A percentile compares a stretch with the other conserved stretches of the same genome.
phyloP scores from a whole-genome alignment of 176 grass and related monocot genomes.

The Phragmites australis region DNA sequence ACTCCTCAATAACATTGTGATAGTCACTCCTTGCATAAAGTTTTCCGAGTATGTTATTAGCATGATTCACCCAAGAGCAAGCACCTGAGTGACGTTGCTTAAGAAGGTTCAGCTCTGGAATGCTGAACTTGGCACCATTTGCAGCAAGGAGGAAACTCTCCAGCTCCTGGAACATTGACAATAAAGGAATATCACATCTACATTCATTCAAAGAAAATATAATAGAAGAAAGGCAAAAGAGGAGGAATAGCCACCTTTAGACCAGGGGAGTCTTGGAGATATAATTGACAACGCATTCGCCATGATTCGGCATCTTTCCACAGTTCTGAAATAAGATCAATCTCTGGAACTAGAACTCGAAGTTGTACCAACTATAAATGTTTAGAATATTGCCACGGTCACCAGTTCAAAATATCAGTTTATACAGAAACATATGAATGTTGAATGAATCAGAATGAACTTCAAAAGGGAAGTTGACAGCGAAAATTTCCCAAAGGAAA shows the following conservation, averaged over 20 bases:
- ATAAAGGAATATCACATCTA: conserved; percentile 24
- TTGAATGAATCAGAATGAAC: conserved; percentile 33
- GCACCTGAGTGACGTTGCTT: conserved; percentile 55
- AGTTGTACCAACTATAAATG: conserved; percentile 66
- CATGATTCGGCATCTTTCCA: conserved; percentile 81
- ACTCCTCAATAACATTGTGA: conserved; percentile 59
- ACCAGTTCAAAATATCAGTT: conserved; percentile 2
- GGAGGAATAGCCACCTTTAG: conserved; percentile 60
- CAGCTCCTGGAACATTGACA: conserved; percentile 63
- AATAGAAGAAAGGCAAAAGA: conserved; percentile 8
- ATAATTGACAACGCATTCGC: conserved; percentile 64
- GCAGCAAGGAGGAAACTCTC: conserved; percentile 59
- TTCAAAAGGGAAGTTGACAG: conserved; percentile 26
- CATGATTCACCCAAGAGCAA: conserved; percentile 63
- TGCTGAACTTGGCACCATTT: conserved; percentile 62
- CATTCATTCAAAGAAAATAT: conserved; percentile 13
- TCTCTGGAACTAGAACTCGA: conserved; percentile 62
- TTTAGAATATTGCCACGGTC: conserved; percentile 36
- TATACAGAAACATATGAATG: conserved; percentile 38
- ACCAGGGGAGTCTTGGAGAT: conserved; percentile 47
- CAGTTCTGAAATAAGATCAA: conserved; percentile 61
- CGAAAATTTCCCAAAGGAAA: conserved; percentile 15
- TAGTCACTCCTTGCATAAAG: conserved; percentile 59
- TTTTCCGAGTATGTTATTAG: conserved; percentile 51
- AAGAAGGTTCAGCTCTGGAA: conserved; percentile 74